Evolutionary conservation across 495 filamentous ascomycete genomes (phyloP), one percentile per base, ranked within the genome.

Genomic region (Bombardia bombarda): DNA sequence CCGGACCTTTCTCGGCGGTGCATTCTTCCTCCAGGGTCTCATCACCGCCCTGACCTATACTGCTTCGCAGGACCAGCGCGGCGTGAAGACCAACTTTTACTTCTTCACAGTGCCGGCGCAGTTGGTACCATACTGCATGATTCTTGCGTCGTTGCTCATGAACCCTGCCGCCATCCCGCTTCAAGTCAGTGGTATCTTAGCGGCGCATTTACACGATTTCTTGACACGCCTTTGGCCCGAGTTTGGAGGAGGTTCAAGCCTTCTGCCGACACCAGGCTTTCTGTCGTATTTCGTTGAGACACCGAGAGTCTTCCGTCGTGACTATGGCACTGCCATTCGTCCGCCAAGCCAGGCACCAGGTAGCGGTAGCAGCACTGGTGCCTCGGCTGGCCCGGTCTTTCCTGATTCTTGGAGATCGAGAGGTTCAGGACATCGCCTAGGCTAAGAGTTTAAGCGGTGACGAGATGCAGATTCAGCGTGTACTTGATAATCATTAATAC

Each of bases 131-230:
- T 86, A 75, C 64, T 82, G 79, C 46, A 82, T 90, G 72, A 70
- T 95, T 13, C 50, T 78, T 13, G 58, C 82, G 47, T 83, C 82
- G 16, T 65, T 90, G 24, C 66, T 96, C 18, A 45, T 60, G 46
- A 68, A 70, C 37, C 57, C 45, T 5, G 72, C 70, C 4, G 72
- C 68, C 35, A 50, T 66, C 34, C 35, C 58, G 2, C 60, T 71
- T 8, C 79, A 87, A 40, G 51, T 70, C 30, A 84, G 67, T 14
- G 90, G 89, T 14, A 72, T 96, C 21, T 38, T 90, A 28, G 86
- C 86, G 14, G 89, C 87, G 18, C 90, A 95, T 58, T 57, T 88
- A 18, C 85, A 88, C 58, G 84, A 94, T 53, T 96, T 95, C 55
- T 58, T 93, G 33, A 87, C 83, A 3, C 74, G 82, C 31, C 73